A percentile compares a stretch with the other conserved stretches of the same genome.
These are phyloP conservation scores for Fusarium pseudocircinatum DNA, from an alignment of 2,329 filamentous ascomycete species.

Conservation along the genomic window DNA sequence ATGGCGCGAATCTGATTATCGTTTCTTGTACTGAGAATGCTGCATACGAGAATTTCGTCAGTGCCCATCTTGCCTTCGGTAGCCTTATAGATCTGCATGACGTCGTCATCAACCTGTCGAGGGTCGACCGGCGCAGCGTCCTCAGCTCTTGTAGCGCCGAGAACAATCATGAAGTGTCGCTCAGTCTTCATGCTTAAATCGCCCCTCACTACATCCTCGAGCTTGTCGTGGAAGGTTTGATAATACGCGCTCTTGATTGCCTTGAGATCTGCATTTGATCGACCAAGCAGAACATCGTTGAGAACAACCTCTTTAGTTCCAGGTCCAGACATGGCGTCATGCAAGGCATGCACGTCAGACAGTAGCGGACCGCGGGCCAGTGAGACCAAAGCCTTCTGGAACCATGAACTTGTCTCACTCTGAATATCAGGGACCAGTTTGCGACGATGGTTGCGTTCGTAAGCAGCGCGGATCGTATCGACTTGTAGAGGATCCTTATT, in stretches of 20 bases:
- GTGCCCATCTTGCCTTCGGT: slow-evolving; percentile 78
- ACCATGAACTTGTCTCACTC: slow-evolving; percentile 78
- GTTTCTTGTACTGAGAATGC: slow-evolving; percentile 78
- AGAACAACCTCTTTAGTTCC: slow-evolving; percentile 89
- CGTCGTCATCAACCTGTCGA: slow-evolving; percentile 78
- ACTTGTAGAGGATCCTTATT: slow-evolving; percentile 83
- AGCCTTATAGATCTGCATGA: slow-evolving; percentile 78
- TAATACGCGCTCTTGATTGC: slow-evolving; percentile 87
- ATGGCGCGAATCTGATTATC: slow-evolving; percentile 88
- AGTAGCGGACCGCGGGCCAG: slow-evolving; percentile 81
- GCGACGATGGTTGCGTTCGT: slow-evolving; percentile 70
- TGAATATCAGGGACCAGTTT: slow-evolving; percentile 79
- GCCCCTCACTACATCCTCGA: slow-evolving; percentile 77
- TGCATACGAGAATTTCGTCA: slow-evolving; percentile 80
- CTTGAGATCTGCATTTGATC: slow-evolving; percentile 86
- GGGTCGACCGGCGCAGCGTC: slow-evolving; percentile 79
- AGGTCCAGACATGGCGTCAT: slow-evolving; percentile 77
- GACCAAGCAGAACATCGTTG: slow-evolving; percentile 84
- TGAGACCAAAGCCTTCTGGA: slow-evolving; percentile 78
- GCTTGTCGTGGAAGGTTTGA: slow-evolving; percentile 68
- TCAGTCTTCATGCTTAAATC: slow-evolving; percentile 90
- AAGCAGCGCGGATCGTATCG: slow-evolving; percentile 73
- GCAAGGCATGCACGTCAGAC: slow-evolving; percentile 76
- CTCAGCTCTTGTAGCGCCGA: slow-evolving; percentile 78
- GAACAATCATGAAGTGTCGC: slow-evolving; percentile 83